A percentile compares a stretch with the other conserved stretches of the same genome.
Conservation (phyloP, 257 asterid genomes). For the Solanum chilense region DNA sequence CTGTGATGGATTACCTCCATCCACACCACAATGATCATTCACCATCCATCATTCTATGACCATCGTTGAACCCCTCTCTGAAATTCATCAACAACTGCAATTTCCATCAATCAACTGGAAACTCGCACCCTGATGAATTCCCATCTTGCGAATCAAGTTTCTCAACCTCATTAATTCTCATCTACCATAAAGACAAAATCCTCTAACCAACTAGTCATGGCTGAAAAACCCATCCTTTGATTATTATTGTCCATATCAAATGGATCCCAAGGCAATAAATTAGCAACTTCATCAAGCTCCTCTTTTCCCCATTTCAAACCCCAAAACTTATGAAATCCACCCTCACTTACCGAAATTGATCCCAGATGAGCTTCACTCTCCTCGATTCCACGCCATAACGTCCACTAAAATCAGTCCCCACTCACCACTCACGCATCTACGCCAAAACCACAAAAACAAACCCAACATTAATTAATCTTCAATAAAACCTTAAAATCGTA, state of each 20-base stretch:
- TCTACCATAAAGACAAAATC: constrained; percentile 9
- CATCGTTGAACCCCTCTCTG: too few relatives aligned
- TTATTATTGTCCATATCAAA: constrained; percentile 29
- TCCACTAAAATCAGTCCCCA: neutral
- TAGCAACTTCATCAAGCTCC: neutral
- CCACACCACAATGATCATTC: too few relatives aligned
- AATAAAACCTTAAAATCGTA: constrained; percentile 5
- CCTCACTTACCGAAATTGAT: constrained; percentile 8
- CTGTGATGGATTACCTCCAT: too few relatives aligned
- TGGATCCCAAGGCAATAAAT: constrained; percentile 49
- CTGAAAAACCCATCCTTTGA: constrained; percentile 2
- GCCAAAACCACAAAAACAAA: neutral
- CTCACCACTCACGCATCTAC: neutral
- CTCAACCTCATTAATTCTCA: too few relatives aligned
- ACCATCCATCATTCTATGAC: too few relatives aligned
- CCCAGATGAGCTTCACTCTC: constrained; percentile 9
- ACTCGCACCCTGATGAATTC: constrained; percentile 16
- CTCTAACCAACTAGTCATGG: constrained; percentile 33
- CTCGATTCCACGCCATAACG: constrained; percentile 32
- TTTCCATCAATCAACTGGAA: constrained; percentile 7
- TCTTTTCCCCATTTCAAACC: neutral
- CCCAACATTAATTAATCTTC: neutral
- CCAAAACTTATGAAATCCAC: constrained; percentile 1
- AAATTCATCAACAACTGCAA: neutral
- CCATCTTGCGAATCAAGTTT: constrained; percentile 8